Evolutionary conservation across 2,329 filamentous ascomycete species (phyloP).

Genomic region (Orbilia javanica): DNA sequence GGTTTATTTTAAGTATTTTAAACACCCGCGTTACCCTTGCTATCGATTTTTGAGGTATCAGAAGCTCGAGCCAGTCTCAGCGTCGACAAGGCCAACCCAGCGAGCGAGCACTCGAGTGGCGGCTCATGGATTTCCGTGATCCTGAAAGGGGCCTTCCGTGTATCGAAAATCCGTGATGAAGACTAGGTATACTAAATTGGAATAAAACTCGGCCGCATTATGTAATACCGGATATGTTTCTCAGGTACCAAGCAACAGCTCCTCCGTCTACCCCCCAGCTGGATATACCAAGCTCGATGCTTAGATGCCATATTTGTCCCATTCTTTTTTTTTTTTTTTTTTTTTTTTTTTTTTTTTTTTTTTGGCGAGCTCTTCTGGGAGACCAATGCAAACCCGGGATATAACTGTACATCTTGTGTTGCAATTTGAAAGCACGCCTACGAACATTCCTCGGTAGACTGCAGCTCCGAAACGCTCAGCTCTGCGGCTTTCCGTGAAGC

Average conservation of each 20-base stretch:
- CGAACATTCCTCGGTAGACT: constrained; percentile 45
- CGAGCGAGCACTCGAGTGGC: neutral
- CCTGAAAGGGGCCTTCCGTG: neutral
- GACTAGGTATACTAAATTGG: neutral
- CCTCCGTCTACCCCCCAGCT: neutral
- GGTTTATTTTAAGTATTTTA: constrained; percentile 23
- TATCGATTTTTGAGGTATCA: constrained; percentile 22
- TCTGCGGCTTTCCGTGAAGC: constrained; percentile 37
- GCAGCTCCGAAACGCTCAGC: constrained; percentile 45
- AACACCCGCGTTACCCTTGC: constrained; percentile 42
- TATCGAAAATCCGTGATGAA: constrained; percentile 5
- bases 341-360: too few species aligned
- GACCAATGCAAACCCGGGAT: constrained; percentile 41
- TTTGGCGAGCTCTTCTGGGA: constrained; percentile 46
- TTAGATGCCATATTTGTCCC: neutral
- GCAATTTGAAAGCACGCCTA: constrained; percentile 29
- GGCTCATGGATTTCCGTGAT: constrained; percentile 11
- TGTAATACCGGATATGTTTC: neutral
- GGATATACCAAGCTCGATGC: neutral
- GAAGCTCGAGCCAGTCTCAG: constrained; percentile 29
- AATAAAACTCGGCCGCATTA: neutral
- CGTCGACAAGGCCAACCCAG: constrained; percentile 41
- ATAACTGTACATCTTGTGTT: constrained; percentile 43
- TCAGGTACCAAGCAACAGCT: constrained; percentile 22
- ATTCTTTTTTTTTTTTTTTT: too few species aligned